Evolutionary conservation across 129 eudicot genomes (phyloP).

Genomic region (Artemisia tridentata): DNA sequence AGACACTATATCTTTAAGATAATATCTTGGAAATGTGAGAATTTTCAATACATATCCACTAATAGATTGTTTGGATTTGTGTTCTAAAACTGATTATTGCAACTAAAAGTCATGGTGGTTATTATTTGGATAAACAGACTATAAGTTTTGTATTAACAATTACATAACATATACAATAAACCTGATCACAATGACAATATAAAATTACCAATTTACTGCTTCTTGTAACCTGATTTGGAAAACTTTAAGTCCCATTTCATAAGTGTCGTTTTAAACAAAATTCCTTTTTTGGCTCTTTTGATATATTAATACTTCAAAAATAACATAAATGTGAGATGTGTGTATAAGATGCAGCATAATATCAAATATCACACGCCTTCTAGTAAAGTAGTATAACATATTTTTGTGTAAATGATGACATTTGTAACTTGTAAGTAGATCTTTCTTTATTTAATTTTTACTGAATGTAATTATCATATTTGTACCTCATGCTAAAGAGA

Average conservation of each 20-base stretch:
- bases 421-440: background rate
- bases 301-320: background rate
- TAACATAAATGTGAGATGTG: background rate
- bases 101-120: background rate
- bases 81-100: background rate
- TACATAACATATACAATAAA: background rate
- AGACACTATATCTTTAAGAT: slow-evolving; percentile 8
- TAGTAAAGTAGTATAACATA: no score
- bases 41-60: background rate
- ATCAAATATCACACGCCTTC: no score
- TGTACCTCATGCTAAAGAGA: background rate
- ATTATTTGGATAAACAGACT: background rate
- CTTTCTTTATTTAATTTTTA: no score
- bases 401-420: no score
- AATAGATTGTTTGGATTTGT: background rate
- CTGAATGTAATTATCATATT: background rate
- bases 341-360: no score
- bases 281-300: background rate
- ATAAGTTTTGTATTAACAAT: background rate
- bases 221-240: background rate
- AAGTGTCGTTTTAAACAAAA: background rate
- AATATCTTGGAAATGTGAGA: background rate
- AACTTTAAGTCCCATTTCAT: background rate
- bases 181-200: no score
- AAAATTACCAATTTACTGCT: no score